A percentile compares a stretch with the other conserved stretches of the same genome.
These are phyloP conservation scores for Pharnaceum exiguum DNA, from an alignment of 148 eudicot genomes.

Conservation along the genomic window DNA sequence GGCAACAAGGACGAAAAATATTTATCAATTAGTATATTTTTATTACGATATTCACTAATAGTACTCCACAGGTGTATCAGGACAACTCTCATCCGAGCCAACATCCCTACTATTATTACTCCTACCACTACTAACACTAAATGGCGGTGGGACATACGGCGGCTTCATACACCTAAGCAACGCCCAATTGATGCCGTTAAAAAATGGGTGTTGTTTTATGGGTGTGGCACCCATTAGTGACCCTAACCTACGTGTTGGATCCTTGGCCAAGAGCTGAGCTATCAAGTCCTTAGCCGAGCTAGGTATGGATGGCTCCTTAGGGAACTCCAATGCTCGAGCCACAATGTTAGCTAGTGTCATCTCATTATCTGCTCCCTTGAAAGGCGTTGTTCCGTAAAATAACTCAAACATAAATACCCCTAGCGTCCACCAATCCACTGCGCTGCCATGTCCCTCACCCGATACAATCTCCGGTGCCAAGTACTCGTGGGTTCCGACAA, in stretches of 20 bases:
- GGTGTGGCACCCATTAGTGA: constrained; percentile 74
- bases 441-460: constrained; percentile 96
- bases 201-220: constrained; percentile 71
- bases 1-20: too few species aligned
- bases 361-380: constrained; percentile 80
- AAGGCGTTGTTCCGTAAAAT: constrained; percentile 85
- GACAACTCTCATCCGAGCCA: constrained; percentile 60
- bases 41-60: constrained; percentile 44
- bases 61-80: constrained; percentile 73
- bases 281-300: constrained; percentile 65
- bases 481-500: constrained; percentile 97
- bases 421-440: constrained; percentile 98
- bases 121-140: constrained; percentile 23
- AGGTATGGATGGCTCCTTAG: constrained; percentile 72
- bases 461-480: constrained; percentile 95
- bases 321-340: constrained; percentile 95
- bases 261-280: constrained; percentile 64
- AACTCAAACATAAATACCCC: constrained; percentile 82
- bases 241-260: constrained; percentile 70
- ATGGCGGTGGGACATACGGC: constrained; percentile 64
- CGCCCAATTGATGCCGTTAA: constrained; percentile 92
- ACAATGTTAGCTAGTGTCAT: constrained; percentile 81
- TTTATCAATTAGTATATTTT: constrained; percentile 10
- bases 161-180: constrained; percentile 74
- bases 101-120: constrained; percentile 35